Evolutionary conservation across 2,329 filamentous ascomycete species (phyloP), one percentile per base, ranked within the genome.

Genomic region (Xylaria sp.): DNA sequence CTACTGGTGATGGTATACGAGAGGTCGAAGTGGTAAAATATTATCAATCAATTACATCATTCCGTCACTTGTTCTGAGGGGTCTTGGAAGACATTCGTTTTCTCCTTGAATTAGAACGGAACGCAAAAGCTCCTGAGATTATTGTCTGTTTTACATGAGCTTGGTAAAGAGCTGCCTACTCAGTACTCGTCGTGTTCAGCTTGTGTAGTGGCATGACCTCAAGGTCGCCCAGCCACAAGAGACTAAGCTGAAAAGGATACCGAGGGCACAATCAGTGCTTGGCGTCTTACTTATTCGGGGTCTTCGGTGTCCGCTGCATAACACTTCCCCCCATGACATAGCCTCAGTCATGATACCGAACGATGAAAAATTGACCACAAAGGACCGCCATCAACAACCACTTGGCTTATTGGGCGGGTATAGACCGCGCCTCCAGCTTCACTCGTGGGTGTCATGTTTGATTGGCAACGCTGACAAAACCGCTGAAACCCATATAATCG

Each of bases 201-300:
- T 68, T n/a, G 49, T 31, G 38, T 6, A 36, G 4, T 15, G 28
- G 44, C 38, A 3, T 38, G 42, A 46, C 23, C 7, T 31, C 10
- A 54, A 46, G 23, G 33, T 38, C 40, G 48, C 67, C 68, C 67
- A 65, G 62, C 65, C 59, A 67, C 48, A 53, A 48, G 65, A 66
- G 64, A 71, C 77, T 78, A 77, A 66, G 63, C 77, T 73, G 40
- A 66, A 75, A 76, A 61, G 59, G 72, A 75, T 75, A 78, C 77
- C 77, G 77, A 78, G 68, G 63, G 67, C 59, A 60, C 59, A 57
- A 57, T 64, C 53, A 69, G 68, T 65, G 57, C 68, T 60, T 59
- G 15, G 67, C 73, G 65, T 73, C 74, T 74, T 57, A 48, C 74
- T 63, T 48, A 15, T 73, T 73, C 54, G 48, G 71, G 69, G 38